Evolutionary conservation across 176 grass and related monocot species (phyloP).

Genomic region (Musa troglodytarum): DNA sequence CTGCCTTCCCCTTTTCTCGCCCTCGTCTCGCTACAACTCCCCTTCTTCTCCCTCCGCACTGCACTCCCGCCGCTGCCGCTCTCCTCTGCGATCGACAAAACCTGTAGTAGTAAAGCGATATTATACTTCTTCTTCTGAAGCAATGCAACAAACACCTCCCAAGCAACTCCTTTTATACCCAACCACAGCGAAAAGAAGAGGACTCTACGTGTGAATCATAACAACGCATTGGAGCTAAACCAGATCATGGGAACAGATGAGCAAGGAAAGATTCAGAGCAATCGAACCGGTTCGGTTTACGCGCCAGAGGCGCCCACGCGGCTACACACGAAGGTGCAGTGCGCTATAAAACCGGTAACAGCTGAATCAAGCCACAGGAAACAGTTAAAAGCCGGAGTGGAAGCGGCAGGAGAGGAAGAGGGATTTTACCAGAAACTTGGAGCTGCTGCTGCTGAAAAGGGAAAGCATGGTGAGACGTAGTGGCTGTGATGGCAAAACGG

Average conservation of each 20-base stretch:
- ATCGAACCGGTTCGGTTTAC: neutral
- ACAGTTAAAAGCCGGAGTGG: neutral
- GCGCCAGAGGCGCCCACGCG: neutral
- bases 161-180: neutral
- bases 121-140: neutral
- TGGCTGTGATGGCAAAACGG: no score
- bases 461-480: neutral
- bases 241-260: neutral
- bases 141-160: slow-evolving; percentile 8
- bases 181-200: neutral
- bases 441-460: neutral
- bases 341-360: neutral
- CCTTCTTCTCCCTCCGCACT: neutral
- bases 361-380: neutral
- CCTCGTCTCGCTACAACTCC: no score
- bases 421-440: neutral
- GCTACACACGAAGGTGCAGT: neutral
- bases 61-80: slow-evolving; percentile 19
- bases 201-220: no score
- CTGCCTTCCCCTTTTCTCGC: slow-evolving; percentile 13
- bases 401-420: neutral
- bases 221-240: no score
- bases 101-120: slow-evolving; percentile 1
- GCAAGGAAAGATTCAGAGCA: neutral
- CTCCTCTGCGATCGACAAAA: slow-evolving; percentile 14